Evolutionary conservation across 139 green algal genomes (phyloP).

Genomic region (Coelastrella sp.): DNA sequence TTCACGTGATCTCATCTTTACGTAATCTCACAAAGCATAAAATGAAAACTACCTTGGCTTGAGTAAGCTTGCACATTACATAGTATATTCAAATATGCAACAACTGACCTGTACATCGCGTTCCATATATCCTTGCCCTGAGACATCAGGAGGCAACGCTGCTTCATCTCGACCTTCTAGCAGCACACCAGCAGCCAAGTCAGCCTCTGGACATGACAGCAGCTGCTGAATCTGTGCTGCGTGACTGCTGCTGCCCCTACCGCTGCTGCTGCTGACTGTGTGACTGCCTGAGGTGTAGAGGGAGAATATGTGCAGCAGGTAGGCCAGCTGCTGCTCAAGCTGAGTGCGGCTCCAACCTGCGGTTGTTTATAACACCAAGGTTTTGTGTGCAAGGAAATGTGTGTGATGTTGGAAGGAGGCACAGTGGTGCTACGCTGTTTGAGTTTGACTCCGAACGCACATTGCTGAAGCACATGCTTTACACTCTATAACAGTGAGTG

Average conservation of each 20-base stretch:
- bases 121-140: constrained; percentile 45
- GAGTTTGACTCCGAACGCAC: background rate
- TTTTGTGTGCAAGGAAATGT: no score
- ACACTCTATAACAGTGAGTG: no score
- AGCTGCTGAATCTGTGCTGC: constrained; percentile 14
- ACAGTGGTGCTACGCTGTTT: no score
- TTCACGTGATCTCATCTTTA: no score
- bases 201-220: constrained; percentile 6
- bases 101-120: constrained; percentile 43
- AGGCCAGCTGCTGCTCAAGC: constrained; percentile 66
- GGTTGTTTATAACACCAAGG: background rate
- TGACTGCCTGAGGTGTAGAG: background rate
- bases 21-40: no score
- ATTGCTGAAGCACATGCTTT: background rate
- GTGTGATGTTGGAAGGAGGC: no score
- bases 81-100: background rate
- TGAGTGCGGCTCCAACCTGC: constrained; percentile 57
- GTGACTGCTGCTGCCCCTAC: constrained; percentile 29
- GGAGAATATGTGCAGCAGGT: constrained; percentile 58
- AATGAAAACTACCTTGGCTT: no score
- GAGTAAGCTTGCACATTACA: no score
- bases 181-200: background rate
- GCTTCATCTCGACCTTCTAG: constrained; percentile 36
- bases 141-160: constrained; percentile 48
- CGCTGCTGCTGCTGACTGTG: constrained; percentile 14